Evolutionary conservation across 2,329 filamentous ascomycete species (phyloP).

Genomic region (Penicillium sp.): DNA sequence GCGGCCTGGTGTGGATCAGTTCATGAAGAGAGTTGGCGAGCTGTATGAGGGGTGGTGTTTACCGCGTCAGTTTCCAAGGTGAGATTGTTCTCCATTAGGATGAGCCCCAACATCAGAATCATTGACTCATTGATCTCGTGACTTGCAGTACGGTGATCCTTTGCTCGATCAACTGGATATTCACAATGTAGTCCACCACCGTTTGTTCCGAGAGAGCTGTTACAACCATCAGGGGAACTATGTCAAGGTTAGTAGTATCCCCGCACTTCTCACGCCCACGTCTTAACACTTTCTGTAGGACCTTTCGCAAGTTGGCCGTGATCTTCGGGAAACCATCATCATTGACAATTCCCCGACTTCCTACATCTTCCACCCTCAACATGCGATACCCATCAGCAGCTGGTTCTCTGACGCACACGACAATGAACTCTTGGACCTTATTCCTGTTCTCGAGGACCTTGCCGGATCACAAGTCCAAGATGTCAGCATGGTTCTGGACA

Average conservation of each 20-base stretch:
- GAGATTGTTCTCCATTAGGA: conserved; percentile 27
- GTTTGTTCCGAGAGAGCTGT: conserved; percentile 95
- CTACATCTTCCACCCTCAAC: conserved; percentile 98
- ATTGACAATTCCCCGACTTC: conserved; percentile 99
- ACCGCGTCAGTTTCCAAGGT: conserved; percentile 98
- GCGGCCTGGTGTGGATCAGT: conserved; percentile 94
- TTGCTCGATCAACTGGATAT: conserved; percentile 95
- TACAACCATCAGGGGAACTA: conserved; percentile 99
- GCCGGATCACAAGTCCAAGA: conserved; percentile 83
- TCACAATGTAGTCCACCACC: conserved; percentile 91
- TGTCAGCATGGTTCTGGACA: conserved; percentile 95
- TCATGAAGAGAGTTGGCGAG: conserved; percentile 97
- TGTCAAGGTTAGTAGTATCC: conserved; percentile 61
- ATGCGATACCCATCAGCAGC: conserved; percentile 97
- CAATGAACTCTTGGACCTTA: conserved; percentile 94
- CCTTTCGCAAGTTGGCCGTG: conserved; percentile 90
- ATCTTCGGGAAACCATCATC: conserved; percentile 96
- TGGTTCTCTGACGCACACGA: conserved; percentile 99
- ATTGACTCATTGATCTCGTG: conserved; percentile 11
- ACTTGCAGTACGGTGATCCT: conserved; percentile 79
- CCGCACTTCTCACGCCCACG: background rate
- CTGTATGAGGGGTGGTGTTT: conserved; percentile 96
- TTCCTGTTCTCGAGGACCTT: conserved; percentile 95
- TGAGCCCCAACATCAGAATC: background rate
- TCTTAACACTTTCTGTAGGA: conserved; percentile 50